Conservation (phyloP, 148 eudicot species). For the Rhododendron kiyosumense region DNA sequence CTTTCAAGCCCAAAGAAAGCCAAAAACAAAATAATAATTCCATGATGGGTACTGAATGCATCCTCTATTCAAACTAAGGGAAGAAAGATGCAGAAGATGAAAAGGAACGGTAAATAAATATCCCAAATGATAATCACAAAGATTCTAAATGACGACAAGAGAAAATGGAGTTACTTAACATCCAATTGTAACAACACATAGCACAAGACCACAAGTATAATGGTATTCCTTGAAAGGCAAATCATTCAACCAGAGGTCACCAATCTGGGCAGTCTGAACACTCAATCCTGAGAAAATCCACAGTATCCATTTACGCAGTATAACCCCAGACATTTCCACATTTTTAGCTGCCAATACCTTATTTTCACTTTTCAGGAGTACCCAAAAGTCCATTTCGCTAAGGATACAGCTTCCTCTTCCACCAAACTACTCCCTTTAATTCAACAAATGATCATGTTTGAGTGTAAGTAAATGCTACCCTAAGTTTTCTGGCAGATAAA, state of each 20-base stretch:
- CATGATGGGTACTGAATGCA: background rate
- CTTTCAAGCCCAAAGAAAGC: background rate
- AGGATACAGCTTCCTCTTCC: background rate
- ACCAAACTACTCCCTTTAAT: background rate
- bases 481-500: background rate
- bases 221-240: background rate
- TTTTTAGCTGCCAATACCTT: background rate
- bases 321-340: background rate
- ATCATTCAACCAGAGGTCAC: background rate
- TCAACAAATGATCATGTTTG: background rate
- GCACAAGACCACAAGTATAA: background rate
- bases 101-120: background rate
- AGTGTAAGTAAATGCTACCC: background rate
- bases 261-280: background rate
- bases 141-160: background rate
- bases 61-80: background rate
- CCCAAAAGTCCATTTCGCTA: background rate
- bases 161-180: background rate
- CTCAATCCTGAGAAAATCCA: background rate
- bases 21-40: background rate
- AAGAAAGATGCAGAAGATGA: background rate
- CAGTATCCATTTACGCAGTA: too few species aligned
- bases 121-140: background rate
- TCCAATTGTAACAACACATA: background rate
- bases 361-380: background rate